Conservation (phyloP, 805 yeast species). For the Candida berthetii region DNA sequence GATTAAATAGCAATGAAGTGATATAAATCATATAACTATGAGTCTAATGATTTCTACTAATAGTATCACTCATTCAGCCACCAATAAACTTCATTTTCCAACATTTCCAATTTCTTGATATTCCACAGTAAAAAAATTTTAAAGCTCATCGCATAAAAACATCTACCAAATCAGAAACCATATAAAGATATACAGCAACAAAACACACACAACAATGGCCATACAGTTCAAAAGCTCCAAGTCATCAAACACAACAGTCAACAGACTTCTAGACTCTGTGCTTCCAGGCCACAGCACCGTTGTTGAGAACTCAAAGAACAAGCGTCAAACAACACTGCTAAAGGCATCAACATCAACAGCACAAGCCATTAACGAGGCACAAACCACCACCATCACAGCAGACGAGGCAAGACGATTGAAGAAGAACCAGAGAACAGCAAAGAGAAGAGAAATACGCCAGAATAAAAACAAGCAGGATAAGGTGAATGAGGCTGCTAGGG, state of each 20-base stretch:
- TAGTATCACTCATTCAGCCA: too few species aligned
- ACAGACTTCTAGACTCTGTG: constrained; percentile 28
- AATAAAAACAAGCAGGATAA: constrained; percentile 14
- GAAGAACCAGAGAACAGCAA: constrained; percentile 25
- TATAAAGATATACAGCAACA: not conserved
- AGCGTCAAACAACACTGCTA: not conserved
- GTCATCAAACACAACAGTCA: constrained; percentile 30
- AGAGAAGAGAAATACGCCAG: constrained; percentile 18
- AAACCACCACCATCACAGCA: constrained; percentile 24
- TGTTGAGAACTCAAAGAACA: constrained; percentile 3
- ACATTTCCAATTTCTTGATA: too few species aligned
- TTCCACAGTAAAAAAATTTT: not conserved
- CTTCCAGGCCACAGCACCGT: constrained; percentile 28
- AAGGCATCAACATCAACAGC: constrained; percentile 24
- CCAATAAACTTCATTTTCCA: too few species aligned
- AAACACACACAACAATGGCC: not conserved
- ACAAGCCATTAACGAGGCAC: constrained; percentile 31
- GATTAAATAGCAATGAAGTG: too few species aligned
- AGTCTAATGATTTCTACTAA: too few species aligned
- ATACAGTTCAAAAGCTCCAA: constrained; percentile 6
- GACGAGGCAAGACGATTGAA: constrained; percentile 26
- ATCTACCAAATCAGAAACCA: not conserved
- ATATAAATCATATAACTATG: too few species aligned
- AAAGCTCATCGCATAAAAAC: not conserved
- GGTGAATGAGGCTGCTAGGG: constrained; percentile 25